These are phyloP conservation scores for Petunia hybrid DNA, from an alignment of 305 asterid species.

Conservation along the genomic window DNA sequence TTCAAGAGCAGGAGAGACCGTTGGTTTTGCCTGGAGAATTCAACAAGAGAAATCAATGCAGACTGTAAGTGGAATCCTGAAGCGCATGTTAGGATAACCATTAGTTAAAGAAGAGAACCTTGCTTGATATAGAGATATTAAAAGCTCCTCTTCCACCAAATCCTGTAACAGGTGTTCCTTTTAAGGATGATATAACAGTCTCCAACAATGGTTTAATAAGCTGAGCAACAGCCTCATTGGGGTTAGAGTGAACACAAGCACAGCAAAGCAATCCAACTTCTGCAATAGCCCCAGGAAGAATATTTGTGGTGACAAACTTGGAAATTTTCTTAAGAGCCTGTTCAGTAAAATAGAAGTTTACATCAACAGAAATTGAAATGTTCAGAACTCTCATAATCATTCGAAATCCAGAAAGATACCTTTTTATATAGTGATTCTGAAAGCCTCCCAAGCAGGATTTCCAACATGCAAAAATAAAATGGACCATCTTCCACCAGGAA, in stretches of 20 bases:
- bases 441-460: constrained; percentile 93
- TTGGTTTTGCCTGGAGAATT: constrained; percentile 68
- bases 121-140: constrained; percentile 56
- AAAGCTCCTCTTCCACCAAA: constrained; percentile 70
- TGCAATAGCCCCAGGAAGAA: constrained; percentile 99
- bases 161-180: constrained; percentile 81
- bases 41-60: constrained; percentile 33
- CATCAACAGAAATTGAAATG: background rate
- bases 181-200: constrained; percentile 75
- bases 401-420: constrained; percentile 50
- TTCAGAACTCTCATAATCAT: background rate
- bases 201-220: constrained; percentile 83
- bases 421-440: constrained; percentile 86
- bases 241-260: constrained; percentile 95
- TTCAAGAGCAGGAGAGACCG: constrained; percentile 96
- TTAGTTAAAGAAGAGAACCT: constrained; percentile 63
- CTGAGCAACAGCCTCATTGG: constrained; percentile 82
- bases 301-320: constrained; percentile 86
- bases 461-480: constrained; percentile 93
- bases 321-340: constrained; percentile 94
- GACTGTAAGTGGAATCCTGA: background rate
- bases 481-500: constrained; percentile 97
- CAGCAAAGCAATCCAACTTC: constrained; percentile 98
- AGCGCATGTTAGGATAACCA: constrained; percentile 31
- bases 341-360: constrained; percentile 42